Evolutionary conservation across 2,329 filamentous ascomycete genomes (phyloP), one percentile per base, ranked within the genome.

Genomic region (Cladosporium phlei): DNA sequence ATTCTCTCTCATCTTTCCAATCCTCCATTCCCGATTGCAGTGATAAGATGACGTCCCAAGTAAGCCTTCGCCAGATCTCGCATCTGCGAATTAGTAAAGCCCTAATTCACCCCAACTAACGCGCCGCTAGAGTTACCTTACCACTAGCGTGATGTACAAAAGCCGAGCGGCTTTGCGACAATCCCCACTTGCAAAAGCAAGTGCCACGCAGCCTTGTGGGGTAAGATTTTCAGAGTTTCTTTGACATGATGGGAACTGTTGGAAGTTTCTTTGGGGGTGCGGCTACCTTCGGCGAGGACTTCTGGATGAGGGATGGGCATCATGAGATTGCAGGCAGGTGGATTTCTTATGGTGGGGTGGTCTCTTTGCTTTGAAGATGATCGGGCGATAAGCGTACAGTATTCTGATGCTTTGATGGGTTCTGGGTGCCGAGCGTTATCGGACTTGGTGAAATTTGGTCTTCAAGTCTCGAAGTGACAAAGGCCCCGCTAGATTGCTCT

Each of bases 151-250:
- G 10, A 27, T 39, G 16, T 20, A 20, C 16, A 25, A 39, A 39
- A 39, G 37, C 37, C 37, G 37, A 39, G 37, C 37, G 37, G 37
- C 37, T 39, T 39, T 39, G 37, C 0, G n/a, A n/a, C 2, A 2
- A 17, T 21, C 25, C 24, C 37, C 37, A 39, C 37, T 28, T 19
- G n/a, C n/a, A n/a, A n/a, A n/a, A n/a, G n/a, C n/a, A n/a, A n/a
- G n/a, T n/a, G n/a, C n/a, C n/a, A n/a, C 17, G 24, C 37, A 39
- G 37, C 37, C 37, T 12, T 39, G 37, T 39, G 37, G 37, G 37
- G 37, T 28, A 38, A 22, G 14, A 28, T 39, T 39, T n/a, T n/a
- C n/a, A n/a, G 37, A 29, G 37, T 39, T 39, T 39, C 29, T 25
- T 22, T 39, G 27, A 39, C 37, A 39, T 22, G 29, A 20, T 8